Evolutionary conservation across 495 filamentous ascomycete genomes (phyloP), one percentile per base, ranked within the genome.

Genomic region (Talaromyces ruber): DNA sequence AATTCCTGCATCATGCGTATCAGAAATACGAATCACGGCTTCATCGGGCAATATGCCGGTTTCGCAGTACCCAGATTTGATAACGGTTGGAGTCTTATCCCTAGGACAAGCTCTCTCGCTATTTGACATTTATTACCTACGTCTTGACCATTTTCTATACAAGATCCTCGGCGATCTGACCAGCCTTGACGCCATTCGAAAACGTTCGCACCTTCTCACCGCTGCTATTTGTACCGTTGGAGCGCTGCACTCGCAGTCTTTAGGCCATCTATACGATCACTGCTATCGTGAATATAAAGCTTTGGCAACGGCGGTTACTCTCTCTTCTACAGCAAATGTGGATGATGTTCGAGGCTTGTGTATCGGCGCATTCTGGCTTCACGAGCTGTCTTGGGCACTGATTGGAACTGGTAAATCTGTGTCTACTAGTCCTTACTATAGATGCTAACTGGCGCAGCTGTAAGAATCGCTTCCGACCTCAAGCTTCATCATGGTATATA

Each of bases 91-190:
- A 21, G 58, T 67, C 2, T 58, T 70, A 30, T 65, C 64, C 2
- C 21, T 70, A 50, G 61, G 64, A 14, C 62, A 70, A 47, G 71
- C 66, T 25, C 51, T 68, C 6, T 54, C 61, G 3, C 63, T 71
- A 14, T 71, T 70, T 39, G 68, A 74, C 37, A 64, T 66, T 29
- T 75, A 76, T 55, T 63, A 67, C 45, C 55, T 66, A 12, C 64
- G 72, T 16, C 58, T 76, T n/a, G 71, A 76, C 64, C 72, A 74
- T 45, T 71, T 71, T 32, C 47, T 73, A n/a, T 75, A 76, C 62
- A 66, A 66, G 7, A 71, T 74, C n/a, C 53, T 74, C 4, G 70
- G 72, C 0, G 71, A 71, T 24, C 67, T 69, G 52, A 66, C 60
- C 45, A 68, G 62, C 21, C 52, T 75, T 11, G 67, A 69, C 32